Percentiles rank a stretch among this genome's conserved stretches.
Evolutionary conservation across 495 filamentous ascomycete species (phyloP).

Genomic region (Aspergillus diversus): DNA sequence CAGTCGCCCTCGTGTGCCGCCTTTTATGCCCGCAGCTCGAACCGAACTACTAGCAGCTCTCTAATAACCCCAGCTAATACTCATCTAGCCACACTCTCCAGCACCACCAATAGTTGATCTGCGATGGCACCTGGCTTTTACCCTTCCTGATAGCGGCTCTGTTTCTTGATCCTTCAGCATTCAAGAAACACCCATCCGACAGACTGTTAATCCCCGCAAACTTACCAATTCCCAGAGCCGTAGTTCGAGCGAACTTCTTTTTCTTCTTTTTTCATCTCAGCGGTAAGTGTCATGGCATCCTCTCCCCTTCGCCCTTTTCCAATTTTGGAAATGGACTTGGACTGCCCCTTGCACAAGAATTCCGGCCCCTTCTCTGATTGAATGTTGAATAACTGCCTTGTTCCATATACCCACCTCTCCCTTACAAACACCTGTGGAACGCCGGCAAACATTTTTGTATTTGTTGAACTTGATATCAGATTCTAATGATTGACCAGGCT

Average conservation of each 20-base stretch:
- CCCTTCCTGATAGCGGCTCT: constrained; percentile 18
- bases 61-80: constrained; percentile 4
- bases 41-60: constrained; percentile 6
- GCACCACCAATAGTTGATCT: constrained; percentile 6
- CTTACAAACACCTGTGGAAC: constrained; percentile 1
- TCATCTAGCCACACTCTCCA: neutral
- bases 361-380: neutral
- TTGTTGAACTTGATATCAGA: neutral
- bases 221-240: neutral
- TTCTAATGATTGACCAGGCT: constrained; percentile 3
- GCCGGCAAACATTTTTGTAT: neutral
- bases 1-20: constrained; percentile 2
- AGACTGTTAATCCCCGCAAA: neutral
- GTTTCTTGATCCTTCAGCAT: constrained; percentile 15
- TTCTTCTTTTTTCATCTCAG: neutral
- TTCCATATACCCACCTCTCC: neutral
- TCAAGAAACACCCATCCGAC: constrained; percentile 2
- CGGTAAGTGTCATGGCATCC: neutral
- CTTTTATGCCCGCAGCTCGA: constrained; percentile 1
- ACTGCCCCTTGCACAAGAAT: neutral
- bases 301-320: neutral
- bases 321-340: neutral
- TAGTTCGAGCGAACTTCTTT: neutral
- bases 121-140: constrained; percentile 16
- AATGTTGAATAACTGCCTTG: neutral